phyloP scores from a whole-genome alignment of 2,329 filamentous ascomycete genomes.

The Berkeleyomyces rouxiae region DNA sequence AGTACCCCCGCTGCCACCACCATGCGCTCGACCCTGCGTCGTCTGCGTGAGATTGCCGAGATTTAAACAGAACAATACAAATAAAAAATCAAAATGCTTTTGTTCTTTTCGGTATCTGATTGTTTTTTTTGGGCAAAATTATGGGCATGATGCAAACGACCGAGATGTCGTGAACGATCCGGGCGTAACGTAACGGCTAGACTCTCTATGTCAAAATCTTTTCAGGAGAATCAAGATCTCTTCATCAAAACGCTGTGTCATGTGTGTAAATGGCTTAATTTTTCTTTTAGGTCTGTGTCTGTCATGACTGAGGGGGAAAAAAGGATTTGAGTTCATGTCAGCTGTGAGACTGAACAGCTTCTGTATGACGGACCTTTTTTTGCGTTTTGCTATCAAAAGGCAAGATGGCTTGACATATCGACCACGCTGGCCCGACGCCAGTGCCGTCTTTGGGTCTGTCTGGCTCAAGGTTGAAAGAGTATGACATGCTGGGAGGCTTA shows the following conservation, averaged over 20 bases:
- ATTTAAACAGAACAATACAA: slow-evolving; percentile 42
- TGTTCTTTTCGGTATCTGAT: slow-evolving; percentile 8
- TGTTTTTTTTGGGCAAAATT: slow-evolving; percentile 12
- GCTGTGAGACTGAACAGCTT: too few relatives aligned
- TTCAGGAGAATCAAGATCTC: slow-evolving; percentile 11
- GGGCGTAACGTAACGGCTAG: slow-evolving; percentile 14
- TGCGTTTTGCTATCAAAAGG: too few relatives aligned
- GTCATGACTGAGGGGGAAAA: too few relatives aligned
- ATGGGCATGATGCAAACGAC: slow-evolving; percentile 13
- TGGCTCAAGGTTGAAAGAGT: too few relatives aligned
- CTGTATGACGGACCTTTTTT: too few relatives aligned
- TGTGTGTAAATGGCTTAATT: slow-evolving; percentile 3
- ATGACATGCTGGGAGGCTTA: too few relatives aligned
- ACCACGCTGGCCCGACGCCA: too few relatives aligned
- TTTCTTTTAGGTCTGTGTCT: neutral
- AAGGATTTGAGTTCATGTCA: too few relatives aligned
- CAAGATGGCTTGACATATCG: too few relatives aligned
- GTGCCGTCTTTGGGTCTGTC: too few relatives aligned
- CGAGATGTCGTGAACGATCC: slow-evolving; percentile 11
- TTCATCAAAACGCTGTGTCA: neutral
- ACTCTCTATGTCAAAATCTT: slow-evolving; percentile 13
- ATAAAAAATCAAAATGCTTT: slow-evolving; percentile 15
- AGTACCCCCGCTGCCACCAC: slow-evolving; percentile 87
- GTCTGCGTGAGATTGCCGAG: slow-evolving; percentile 94
- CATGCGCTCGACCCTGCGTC: slow-evolving; percentile 89